Percentiles rank a stretch among this genome's conserved stretches.
phyloP scores from a whole-genome alignment of 305 asterid genomes.

The Withania somnifera region DNA sequence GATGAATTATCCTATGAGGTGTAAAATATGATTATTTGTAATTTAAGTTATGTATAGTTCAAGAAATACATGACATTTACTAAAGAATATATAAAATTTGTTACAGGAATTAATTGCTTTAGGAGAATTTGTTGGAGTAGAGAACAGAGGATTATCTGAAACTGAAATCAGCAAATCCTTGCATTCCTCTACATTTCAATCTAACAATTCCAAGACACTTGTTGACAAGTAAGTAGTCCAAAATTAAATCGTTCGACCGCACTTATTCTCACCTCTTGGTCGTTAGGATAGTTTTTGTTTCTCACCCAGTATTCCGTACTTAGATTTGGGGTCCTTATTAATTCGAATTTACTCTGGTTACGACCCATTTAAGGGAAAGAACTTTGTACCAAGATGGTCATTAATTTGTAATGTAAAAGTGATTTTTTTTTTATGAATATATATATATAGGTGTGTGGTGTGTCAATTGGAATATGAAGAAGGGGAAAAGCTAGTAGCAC shows the following conservation, averaged over 20 bases:
- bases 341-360: too few species aligned
- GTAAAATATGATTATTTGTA: background rate
- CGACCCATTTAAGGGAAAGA: too few species aligned
- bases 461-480: conserved; percentile 54
- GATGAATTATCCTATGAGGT: conserved; percentile 55
- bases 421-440: background rate
- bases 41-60: background rate
- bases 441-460: conserved; percentile 49
- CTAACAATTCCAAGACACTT: conserved; percentile 17
- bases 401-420: background rate
- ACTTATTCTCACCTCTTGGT: too few species aligned
- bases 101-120: conserved; percentile 47
- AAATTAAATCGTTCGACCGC: too few species aligned
- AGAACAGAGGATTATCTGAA: conserved; percentile 45
- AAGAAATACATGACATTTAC: background rate
- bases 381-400: background rate
- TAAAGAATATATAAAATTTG: background rate
- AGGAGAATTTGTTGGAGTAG: conserved; percentile 57
- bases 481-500: conserved; percentile 38
- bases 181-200: conserved; percentile 28
- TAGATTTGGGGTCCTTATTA: too few species aligned
- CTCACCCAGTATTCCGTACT: too few species aligned
- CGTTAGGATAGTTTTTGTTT: too few species aligned
- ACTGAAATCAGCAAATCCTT: conserved; percentile 30
- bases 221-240: conserved; percentile 23